Percentiles rank a stretch among this genome's conserved stretches.
These are phyloP conservation scores for Colletotrichum sp. DNA, from an alignment of 2,329 filamentous ascomycete genomes.

Conservation along the genomic window DNA sequence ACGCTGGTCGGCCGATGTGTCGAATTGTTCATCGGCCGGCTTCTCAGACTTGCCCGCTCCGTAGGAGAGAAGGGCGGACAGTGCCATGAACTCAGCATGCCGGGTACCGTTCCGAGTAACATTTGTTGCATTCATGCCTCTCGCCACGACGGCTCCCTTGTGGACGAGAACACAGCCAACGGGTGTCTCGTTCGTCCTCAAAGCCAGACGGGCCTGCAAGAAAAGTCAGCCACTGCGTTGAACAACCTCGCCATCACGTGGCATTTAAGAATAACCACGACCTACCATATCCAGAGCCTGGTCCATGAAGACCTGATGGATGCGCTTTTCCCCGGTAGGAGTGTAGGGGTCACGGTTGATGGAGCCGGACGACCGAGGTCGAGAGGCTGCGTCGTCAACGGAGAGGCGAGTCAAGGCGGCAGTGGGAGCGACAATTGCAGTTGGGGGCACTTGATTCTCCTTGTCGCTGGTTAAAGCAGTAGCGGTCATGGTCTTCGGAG, in stretches of 20 bases:
- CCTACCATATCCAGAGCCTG: conserved; percentile 86
- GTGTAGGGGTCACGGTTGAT: not conserved
- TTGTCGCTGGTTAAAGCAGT: conserved; percentile 22
- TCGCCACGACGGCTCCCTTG: conserved; percentile 78
- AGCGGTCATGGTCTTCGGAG: not conserved
- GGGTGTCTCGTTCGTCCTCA: conserved; percentile 88
- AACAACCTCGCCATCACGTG: not conserved
- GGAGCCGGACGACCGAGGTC: not conserved
- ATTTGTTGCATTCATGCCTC: conserved; percentile 97
- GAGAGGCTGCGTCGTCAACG: conserved; percentile 12
- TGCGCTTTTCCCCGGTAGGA: conserved; percentile 36
- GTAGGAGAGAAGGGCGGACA: conserved; percentile 62
- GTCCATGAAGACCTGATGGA: conserved; percentile 73
- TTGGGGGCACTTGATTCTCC: conserved; percentile 32
- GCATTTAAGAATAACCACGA: conserved; percentile 1
- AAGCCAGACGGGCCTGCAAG: conserved; percentile 78
- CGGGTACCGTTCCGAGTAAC: conserved; percentile 88
- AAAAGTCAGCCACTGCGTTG: not conserved
- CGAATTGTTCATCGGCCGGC: not conserved
- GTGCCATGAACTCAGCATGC: conserved; percentile 93
- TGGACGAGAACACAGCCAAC: conserved; percentile 95
- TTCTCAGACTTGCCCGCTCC: conserved; percentile 26
- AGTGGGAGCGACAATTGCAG: not conserved
- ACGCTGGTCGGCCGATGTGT: not conserved
- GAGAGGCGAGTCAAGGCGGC: conserved; percentile 24